phyloP scores from a whole-genome alignment of 2,329 filamentous ascomycete genomes.

The Fusarium nurragi region DNA sequence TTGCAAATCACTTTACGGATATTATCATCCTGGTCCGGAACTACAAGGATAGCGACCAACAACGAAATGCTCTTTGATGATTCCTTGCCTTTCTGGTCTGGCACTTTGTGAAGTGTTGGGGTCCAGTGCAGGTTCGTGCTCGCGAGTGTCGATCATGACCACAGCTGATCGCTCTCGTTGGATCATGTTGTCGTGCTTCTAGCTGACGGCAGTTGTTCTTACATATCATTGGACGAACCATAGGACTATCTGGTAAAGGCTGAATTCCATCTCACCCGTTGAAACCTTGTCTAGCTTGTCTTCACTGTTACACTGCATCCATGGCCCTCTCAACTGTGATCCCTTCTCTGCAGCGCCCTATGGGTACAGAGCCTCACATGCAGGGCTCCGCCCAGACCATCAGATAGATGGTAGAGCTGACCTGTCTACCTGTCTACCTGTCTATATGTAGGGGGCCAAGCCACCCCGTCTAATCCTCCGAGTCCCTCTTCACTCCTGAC shows the following conservation, averaged over 20 bases:
- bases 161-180: conserved; percentile 25
- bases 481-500: conserved; percentile 14
- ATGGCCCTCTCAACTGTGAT: conserved; percentile 34
- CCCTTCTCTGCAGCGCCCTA: conserved; percentile 28
- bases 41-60: conserved; percentile 18
- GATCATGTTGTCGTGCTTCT: conserved; percentile 14
- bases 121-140: conserved; percentile 18
- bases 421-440: neutral
- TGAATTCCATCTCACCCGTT: conserved; percentile 25
- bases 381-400: conserved; percentile 28
- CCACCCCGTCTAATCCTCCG: conserved; percentile 30
- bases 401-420: conserved; percentile 21
- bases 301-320: conserved; percentile 33
- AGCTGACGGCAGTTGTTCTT: conserved; percentile 33
- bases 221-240: conserved; percentile 21
- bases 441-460: conserved; percentile 44
- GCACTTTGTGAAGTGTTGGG: conserved; percentile 5
- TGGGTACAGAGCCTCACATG: conserved; percentile 43
- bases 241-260: conserved; percentile 14
- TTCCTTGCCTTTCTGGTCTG: conserved; percentile 1
- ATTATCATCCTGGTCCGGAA: conserved; percentile 1
- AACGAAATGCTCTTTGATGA: conserved; percentile 9
- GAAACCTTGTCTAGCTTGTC: conserved; percentile 27
- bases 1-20: conserved; percentile 17
- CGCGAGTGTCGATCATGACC: conserved; percentile 24